Evolutionary conservation across 768 basidiomycete species (phyloP), one percentile per base, ranked within the genome.

Genomic region (Leccinum variicolor): DNA sequence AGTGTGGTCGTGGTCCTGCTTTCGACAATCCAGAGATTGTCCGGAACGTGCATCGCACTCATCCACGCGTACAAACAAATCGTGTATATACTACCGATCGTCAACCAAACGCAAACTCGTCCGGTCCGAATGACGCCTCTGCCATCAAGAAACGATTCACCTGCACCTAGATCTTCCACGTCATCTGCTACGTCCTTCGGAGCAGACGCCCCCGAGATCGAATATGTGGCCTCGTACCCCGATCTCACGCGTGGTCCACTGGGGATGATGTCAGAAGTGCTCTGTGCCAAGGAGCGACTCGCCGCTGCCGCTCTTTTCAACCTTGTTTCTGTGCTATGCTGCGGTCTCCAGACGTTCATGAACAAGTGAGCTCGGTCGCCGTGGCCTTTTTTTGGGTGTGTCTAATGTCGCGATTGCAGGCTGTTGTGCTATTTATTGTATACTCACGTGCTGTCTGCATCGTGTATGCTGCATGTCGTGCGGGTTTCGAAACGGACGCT

Each of bases 1-100:
- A 76, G 76, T 51, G 68, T 91, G 39, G 75, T 90, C 53, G 79
- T 94, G 47, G 69, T 89, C 60, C 72, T 90, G 19, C 85, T 95
- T 21, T 90, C 92, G 13, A 79, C 85, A 28, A 77, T 93, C 14
- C 90, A 91, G 63, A 76, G 80, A 6, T 70, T 92, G 33, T 91
- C 91, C 0, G 85, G 88, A 9, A 73, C 78, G 36, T 86, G 85
- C 62, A 81, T 92, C 13, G 77, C 83, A 36, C 74, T 92, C 52
- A 83, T 89, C 48, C 81, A 87, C 50, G 75, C 81, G 21, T 89
- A 89, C 75, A 85, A 82, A 68, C 86, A 84, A 62, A 78, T 81
- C 14, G 66, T 87, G 8, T 75, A 73, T 55, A 86, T 87, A 46
- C 84, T 89, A 63, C 86, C 83, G 70, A 78, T 79, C 29, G 85